Conservation (phyloP, 1,284 basidiomycete genomes). For the Inonotus obliquus region DNA sequence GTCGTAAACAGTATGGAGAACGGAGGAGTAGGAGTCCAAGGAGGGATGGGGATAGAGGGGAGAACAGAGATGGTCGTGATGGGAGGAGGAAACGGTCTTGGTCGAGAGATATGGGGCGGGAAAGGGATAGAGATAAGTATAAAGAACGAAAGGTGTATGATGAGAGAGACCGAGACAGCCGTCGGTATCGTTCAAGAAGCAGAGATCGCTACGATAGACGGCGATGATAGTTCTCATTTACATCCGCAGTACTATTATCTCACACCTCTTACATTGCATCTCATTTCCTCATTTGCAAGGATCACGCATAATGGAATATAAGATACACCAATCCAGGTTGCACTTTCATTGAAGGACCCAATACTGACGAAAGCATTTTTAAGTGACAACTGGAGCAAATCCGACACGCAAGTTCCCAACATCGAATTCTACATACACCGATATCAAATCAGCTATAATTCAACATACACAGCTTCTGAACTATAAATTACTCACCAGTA, state of each 20-base stretch:
- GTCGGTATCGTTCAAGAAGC: constrained; percentile 10
- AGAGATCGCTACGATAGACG: constrained; percentile 10
- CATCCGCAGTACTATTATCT: neutral
- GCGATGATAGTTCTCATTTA: neutral
- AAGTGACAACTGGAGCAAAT: neutral
- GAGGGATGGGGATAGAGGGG: constrained; percentile 20
- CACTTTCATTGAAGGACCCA: neutral
- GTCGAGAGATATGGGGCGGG: constrained; percentile 14
- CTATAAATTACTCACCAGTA: constrained; percentile 17
- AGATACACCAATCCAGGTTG: neutral
- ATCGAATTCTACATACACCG: constrained; percentile 18
- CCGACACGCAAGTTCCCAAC: constrained; percentile 13
- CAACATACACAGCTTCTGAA: neutral
- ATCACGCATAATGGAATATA: no score
- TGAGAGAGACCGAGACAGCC: neutral
- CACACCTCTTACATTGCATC: neutral
- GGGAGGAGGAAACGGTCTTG: constrained; percentile 15
- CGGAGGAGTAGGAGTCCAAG: constrained; percentile 25
- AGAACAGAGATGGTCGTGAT: constrained; percentile 6
- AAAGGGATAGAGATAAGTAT: constrained; percentile 17
- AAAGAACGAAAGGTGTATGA: neutral
- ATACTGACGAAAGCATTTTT: neutral
- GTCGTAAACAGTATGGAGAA: constrained; percentile 24
- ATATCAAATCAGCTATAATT: neutral
- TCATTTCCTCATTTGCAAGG: no score